Evolutionary conservation across 305 asterid genomes (phyloP), one percentile per base, ranked within the genome.

Genomic region (Lippia alba): DNA sequence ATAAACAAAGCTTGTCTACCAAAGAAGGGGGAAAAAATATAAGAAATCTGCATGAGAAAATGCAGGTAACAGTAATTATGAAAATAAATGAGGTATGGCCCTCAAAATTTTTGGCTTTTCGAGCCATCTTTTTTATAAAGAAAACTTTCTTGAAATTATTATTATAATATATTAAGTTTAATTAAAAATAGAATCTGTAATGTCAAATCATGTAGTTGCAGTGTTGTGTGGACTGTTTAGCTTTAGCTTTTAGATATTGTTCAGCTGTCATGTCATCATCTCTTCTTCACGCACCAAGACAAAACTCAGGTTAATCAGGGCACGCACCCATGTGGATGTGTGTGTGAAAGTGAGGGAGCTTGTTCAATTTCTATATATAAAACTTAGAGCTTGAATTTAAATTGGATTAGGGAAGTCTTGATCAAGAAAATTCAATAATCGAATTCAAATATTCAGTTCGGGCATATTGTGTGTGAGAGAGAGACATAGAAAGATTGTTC

Each of bases 191-290:
- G 96, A 87, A 89, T 87, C 96, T 80, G 96, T 83, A 76, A 85
- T 69, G 91, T 89, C 96, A 83, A 85, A 85, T 89, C 96, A 80
- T 80, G 79, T 75, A 66, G 82, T 84, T 88, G 90, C 82, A 66
- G 57, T 76, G 30, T 66, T 80, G 83, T 82, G 87, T 48, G 40
- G 17, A 18, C 6, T 32, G 63, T 44, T 30, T 24, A 20, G 60
- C 41, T 55, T 67, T 66, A 73, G 67, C 71, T 72, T 24, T 56
- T 64, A 58, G 70, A 59, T 69, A 44, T 44, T 44, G 49, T 44
- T 76, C 72, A 70, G 19, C 69, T 73, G 74, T 79, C 78, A 67
- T 65, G 57, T 76, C 71, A 74, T 36, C 41, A 36, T 36, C 41
- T 34, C 41, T 5, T 4, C 41, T 36, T 24, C 30, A 39, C 45